Percentiles rank a stretch among this genome's conserved stretches.
Evolutionary conservation across 352 stramenopile species (phyloP).

Genomic region (Pythium aquatile): DNA sequence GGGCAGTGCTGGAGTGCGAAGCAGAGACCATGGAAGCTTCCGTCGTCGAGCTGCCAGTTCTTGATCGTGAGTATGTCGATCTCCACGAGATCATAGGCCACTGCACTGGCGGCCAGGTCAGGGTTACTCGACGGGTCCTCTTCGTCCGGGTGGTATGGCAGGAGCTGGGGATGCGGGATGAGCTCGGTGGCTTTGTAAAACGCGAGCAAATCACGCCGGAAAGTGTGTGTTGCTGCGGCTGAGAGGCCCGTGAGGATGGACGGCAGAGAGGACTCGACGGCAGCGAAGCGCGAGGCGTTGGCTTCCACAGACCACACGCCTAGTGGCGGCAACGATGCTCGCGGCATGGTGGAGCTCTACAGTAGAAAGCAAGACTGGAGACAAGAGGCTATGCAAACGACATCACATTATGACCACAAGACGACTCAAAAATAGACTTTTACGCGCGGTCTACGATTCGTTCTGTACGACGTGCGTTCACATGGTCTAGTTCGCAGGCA

Average conservation of each 20-base stretch:
- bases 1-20: constrained; percentile 48
- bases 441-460: background rate
- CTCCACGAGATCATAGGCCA: constrained; percentile 61
- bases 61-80: constrained; percentile 53
- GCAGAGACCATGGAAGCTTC: constrained; percentile 49
- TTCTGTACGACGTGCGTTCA: background rate
- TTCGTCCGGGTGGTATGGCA: constrained; percentile 58
- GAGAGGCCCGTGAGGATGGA: constrained; percentile 13
- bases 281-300: constrained; percentile 40
- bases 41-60: constrained; percentile 70
- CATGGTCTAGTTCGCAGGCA: constrained; percentile 14
- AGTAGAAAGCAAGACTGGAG: background rate
- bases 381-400: background rate
- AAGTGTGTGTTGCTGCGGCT: constrained; percentile 29
- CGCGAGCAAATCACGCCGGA: constrained; percentile 60
- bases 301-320: constrained; percentile 47
- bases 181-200: constrained; percentile 56
- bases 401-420: constrained; percentile 5
- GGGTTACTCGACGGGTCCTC: constrained; percentile 47
- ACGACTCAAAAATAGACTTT: constrained; percentile 6
- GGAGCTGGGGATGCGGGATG: constrained; percentile 61
- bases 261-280: constrained; percentile 22
- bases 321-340: constrained; percentile 4
- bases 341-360: constrained; percentile 5
- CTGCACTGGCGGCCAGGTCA: background rate